These are phyloP conservation scores for Pichia sp. DNA, from an alignment of 1,139 yeast genomes.

Conservation along the genomic window DNA sequence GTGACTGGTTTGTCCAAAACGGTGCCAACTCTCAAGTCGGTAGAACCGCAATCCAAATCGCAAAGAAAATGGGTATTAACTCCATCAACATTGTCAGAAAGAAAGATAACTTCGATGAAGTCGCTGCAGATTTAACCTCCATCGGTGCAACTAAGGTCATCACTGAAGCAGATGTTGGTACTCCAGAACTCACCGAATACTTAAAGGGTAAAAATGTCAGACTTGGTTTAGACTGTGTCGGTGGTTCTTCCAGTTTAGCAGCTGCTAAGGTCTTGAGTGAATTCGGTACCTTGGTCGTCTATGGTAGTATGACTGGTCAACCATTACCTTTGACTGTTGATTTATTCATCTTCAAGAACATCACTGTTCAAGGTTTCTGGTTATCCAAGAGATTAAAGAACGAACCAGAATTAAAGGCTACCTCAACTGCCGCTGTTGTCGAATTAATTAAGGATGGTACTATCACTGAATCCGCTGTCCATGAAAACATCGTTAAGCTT, in stretches of 20 bases:
- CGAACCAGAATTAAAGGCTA: conserved; percentile 59
- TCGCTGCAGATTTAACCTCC: conserved; percentile 53
- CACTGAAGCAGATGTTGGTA: conserved; percentile 79
- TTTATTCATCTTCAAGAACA: conserved; percentile 82
- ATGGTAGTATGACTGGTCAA: conserved; percentile 97
- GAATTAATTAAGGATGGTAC: conserved; percentile 67
- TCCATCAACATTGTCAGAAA: conserved; percentile 88
- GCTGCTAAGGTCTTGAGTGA: conserved; percentile 75
- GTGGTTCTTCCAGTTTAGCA: conserved; percentile 81
- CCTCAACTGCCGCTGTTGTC: conserved; percentile 60
- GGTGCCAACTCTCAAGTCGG: conserved; percentile 98
- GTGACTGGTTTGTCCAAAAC: conserved; percentile 95
- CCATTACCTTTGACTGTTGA: conserved; percentile 91
- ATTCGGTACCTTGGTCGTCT: conserved; percentile 74
- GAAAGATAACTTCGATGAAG: conserved; percentile 67
- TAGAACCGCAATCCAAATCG: conserved; percentile 89
- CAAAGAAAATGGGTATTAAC: conserved; percentile 71
- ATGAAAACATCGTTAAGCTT: conserved; percentile 43
- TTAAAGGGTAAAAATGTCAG: conserved; percentile 58
- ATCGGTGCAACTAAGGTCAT: conserved; percentile 91
- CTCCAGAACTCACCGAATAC: conserved; percentile 64
- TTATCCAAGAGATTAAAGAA: conserved; percentile 72
- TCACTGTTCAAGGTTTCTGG: conserved; percentile 92
- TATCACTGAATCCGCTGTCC: conserved; percentile 58
- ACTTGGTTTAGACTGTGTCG: conserved; percentile 88